phyloP scores from a whole-genome alignment of 805 yeast species.

The Myxozyma monticola region DNA sequence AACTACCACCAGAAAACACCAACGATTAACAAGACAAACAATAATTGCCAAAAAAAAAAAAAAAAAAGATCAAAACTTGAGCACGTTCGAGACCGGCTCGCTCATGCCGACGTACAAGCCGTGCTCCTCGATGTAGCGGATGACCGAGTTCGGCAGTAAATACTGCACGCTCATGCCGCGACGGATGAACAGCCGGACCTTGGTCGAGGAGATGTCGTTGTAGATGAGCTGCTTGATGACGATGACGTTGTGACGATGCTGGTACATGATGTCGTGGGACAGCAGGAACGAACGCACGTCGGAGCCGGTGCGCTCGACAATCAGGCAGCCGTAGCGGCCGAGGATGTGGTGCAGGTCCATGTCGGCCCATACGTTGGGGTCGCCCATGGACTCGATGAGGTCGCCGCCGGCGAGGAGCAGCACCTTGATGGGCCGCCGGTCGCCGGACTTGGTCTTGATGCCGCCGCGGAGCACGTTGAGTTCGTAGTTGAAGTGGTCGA shows the following conservation, averaged over 20 bases:
- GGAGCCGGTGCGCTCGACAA: constrained; percentile 94
- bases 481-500: constrained; percentile 96
- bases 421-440: constrained; percentile 77
- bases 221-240: constrained; percentile 95
- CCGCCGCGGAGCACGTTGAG: constrained; percentile 90
- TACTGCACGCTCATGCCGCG: constrained; percentile 97
- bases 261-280: constrained; percentile 96
- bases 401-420: constrained; percentile 98
- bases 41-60: neutral
- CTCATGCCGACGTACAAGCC: constrained; percentile 54
- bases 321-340: constrained; percentile 94
- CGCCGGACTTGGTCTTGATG: constrained; percentile 50
- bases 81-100: constrained; percentile 31
- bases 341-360: constrained; percentile 90
- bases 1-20: neutral
- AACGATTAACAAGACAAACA: constrained; percentile 1
- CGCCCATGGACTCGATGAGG: constrained; percentile 98
- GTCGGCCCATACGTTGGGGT: constrained; percentile 99
- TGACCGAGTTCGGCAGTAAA: constrained; percentile 88
- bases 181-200: constrained; percentile 86
- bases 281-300: constrained; percentile 91
- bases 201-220: constrained; percentile 93
- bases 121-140: constrained; percentile 91
- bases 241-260: constrained; percentile 81
- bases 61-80: constrained; percentile 17